Conservation (phyloP, 2,329 filamentous ascomycete genomes). For the Teratosphaeria pseudoeucalypti region DNA sequence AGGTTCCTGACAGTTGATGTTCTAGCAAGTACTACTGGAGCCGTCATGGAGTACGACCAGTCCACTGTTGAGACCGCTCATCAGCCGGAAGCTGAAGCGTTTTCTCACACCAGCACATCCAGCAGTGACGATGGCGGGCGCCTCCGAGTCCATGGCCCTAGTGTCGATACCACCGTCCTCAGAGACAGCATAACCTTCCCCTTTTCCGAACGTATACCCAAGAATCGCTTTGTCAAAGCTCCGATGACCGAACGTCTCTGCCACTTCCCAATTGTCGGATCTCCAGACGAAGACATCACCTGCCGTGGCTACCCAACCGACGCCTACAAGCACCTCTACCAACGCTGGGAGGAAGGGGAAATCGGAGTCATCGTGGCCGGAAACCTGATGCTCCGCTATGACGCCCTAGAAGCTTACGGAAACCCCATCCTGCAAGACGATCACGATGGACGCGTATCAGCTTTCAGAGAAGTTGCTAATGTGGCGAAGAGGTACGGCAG, state of each 20-base stretch:
- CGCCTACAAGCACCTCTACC: slow-evolving; percentile 18
- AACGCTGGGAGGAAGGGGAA: slow-evolving; percentile 20
- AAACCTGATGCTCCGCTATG: slow-evolving; percentile 22
- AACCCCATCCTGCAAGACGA: slow-evolving; percentile 21
- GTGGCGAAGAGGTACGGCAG: slow-evolving; percentile 17
- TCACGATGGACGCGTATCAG: slow-evolving; percentile 15
- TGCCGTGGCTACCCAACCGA: slow-evolving; percentile 18
- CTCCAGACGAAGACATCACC: slow-evolving; percentile 9
- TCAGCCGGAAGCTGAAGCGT: slow-evolving; percentile 13
- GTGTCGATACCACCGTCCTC: slow-evolving; percentile 13
- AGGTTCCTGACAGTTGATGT: not conserved
- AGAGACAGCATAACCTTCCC: slow-evolving; percentile 18
- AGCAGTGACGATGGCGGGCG: slow-evolving; percentile 11
- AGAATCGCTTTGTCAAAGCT: slow-evolving; percentile 22
- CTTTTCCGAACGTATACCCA: slow-evolving; percentile 19
- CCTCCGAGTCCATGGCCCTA: slow-evolving; percentile 14
- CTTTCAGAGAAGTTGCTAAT: slow-evolving; percentile 14
- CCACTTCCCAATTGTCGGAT: slow-evolving; percentile 15
- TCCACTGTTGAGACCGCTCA: slow-evolving; percentile 1
- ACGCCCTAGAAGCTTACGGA: slow-evolving; percentile 22
- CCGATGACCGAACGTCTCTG: slow-evolving; percentile 23
- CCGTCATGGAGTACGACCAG: slow-evolving; percentile 19
- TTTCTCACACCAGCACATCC: slow-evolving; percentile 11
- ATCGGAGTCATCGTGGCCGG: slow-evolving; percentile 23
- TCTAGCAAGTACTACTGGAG: not conserved